phyloP scores from a whole-genome alignment of 768 basidiomycete species.

The Arthromyces matolae region DNA sequence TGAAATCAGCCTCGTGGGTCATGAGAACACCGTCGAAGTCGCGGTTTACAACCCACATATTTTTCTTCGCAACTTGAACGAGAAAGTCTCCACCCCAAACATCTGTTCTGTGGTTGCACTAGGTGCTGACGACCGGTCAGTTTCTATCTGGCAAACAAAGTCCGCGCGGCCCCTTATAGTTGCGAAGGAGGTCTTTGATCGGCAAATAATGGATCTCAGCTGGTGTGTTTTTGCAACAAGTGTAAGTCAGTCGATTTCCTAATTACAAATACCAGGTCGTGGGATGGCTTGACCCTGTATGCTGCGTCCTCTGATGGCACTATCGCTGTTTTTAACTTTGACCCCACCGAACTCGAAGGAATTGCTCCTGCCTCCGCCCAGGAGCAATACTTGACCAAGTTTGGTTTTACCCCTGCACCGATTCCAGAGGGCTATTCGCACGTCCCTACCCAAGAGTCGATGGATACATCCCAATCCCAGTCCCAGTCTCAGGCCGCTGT shows the following conservation, averaged over 20 bases:
- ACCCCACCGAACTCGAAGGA: slow-evolving; percentile 74
- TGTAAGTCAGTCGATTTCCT: background rate
- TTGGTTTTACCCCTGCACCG: slow-evolving; percentile 67
- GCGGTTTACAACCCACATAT: slow-evolving; percentile 94
- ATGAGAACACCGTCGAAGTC: slow-evolving; percentile 95
- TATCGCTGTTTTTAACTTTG: slow-evolving; percentile 84
- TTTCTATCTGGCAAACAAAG: slow-evolving; percentile 97
- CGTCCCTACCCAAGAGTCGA: slow-evolving; percentile 28
- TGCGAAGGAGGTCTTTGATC: slow-evolving; percentile 88
- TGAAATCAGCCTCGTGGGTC: slow-evolving; percentile 92
- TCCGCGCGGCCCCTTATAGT: slow-evolving; percentile 88
- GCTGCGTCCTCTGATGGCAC: slow-evolving; percentile 96
- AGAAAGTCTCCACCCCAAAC: slow-evolving; percentile 71
- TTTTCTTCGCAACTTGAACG: slow-evolving; percentile 72
- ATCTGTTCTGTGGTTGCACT: slow-evolving; percentile 91
- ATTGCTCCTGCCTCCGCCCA: slow-evolving; percentile 72
- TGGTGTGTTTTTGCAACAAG: slow-evolving; percentile 66
- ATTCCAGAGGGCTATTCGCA: slow-evolving; percentile 73
- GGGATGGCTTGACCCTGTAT: slow-evolving; percentile 88
- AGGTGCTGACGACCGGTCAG: slow-evolving; percentile 88
- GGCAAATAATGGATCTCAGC: slow-evolving; percentile 92
- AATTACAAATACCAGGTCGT: slow-evolving; percentile 58
- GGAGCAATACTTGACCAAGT: slow-evolving; percentile 77
- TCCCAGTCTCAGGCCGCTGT: slow-evolving; percentile 30
- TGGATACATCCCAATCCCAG: slow-evolving; percentile 30